phyloP scores from a whole-genome alignment of 495 filamentous ascomycete species.

The Ascobolus immersus region DNA sequence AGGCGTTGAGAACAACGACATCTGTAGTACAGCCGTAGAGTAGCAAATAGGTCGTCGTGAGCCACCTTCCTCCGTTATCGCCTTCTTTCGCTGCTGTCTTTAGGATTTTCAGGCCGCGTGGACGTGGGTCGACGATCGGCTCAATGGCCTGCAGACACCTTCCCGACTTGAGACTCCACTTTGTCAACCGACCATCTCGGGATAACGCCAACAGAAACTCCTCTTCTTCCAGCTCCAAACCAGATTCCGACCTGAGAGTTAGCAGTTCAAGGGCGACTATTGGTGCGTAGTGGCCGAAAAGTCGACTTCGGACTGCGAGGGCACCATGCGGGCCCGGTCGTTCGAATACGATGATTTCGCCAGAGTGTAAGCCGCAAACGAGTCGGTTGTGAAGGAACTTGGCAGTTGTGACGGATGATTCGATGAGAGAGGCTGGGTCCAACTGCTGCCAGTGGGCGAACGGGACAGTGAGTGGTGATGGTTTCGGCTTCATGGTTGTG shows the following conservation, averaged over 20 bases:
- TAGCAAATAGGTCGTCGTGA: constrained; percentile 4
- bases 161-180: constrained; percentile 8
- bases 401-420: constrained; percentile 7
- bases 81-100: too few relatives aligned
- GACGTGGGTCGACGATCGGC: background rate
- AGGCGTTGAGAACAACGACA: constrained; percentile 10
- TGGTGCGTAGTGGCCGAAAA: constrained; percentile 7
- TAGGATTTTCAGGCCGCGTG: constrained; percentile 7
- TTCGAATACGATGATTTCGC: constrained; percentile 8
- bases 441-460: constrained; percentile 15
- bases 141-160: constrained; percentile 10
- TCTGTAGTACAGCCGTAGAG: constrained; percentile 11
- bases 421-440: constrained; percentile 3
- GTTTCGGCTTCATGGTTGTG: constrained; percentile 10
- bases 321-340: background rate
- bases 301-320: constrained; percentile 5
- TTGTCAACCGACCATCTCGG: constrained; percentile 5
- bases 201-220: constrained; percentile 6
- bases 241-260: constrained; percentile 1
- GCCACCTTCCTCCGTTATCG: background rate
- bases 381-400: constrained; percentile 5
- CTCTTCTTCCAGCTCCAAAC: constrained; percentile 1
- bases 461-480: constrained; percentile 11
- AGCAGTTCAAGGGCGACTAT: constrained; percentile 7
- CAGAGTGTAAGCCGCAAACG: constrained; percentile 11